Evolutionary conservation across 2,329 filamentous ascomycete species (phyloP).

Genomic region (Xylariaceae sp.): DNA sequence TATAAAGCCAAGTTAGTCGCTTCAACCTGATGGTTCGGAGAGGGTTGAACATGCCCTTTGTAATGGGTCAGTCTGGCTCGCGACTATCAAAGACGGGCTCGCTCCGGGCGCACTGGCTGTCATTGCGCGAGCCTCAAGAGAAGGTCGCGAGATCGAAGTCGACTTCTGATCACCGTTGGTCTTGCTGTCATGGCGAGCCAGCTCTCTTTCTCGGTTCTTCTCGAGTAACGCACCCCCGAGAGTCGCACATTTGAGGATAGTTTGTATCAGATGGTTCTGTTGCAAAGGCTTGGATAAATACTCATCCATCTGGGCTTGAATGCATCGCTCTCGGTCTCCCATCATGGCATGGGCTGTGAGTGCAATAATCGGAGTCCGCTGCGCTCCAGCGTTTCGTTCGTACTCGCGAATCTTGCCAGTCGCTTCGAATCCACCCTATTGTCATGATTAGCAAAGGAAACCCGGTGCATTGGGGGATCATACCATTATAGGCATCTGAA

Average conservation of each 20-base stretch:
- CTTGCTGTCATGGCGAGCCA: constrained; percentile 57
- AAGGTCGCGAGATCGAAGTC: constrained; percentile 38
- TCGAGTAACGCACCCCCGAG: constrained; percentile 84
- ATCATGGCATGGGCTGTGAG: constrained; percentile 98
- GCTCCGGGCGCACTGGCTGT: constrained; percentile 71
- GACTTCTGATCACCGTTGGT: constrained; percentile 51
- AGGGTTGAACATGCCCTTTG: constrained; percentile 58
- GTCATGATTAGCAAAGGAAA: constrained; percentile 21
- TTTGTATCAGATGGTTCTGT: constrained; percentile 97
- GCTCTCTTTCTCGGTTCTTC: constrained; percentile 70
- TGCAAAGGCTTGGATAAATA: constrained; percentile 96
- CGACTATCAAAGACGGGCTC: constrained; percentile 66
- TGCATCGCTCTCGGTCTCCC: constrained; percentile 96
- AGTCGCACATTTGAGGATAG: constrained; percentile 94
- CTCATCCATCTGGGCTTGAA: constrained; percentile 99
- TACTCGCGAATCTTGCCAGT: constrained; percentile 97
- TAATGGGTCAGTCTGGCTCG: constrained; percentile 65
- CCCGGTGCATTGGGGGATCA: constrained; percentile 41
- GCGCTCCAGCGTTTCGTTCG: constrained; percentile 79
- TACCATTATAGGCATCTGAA: constrained; percentile 99
- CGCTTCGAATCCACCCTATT: constrained; percentile 90
- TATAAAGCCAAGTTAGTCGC: constrained; percentile 40
- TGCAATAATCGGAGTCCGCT: constrained; percentile 93
- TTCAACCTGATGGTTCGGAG: constrained; percentile 48
- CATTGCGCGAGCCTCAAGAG: constrained; percentile 64